These are phyloP conservation scores for Tetrahymena malaccensis DNA, from an alignment of 73 alveolate genomes.

Conservation along the genomic window DNA sequence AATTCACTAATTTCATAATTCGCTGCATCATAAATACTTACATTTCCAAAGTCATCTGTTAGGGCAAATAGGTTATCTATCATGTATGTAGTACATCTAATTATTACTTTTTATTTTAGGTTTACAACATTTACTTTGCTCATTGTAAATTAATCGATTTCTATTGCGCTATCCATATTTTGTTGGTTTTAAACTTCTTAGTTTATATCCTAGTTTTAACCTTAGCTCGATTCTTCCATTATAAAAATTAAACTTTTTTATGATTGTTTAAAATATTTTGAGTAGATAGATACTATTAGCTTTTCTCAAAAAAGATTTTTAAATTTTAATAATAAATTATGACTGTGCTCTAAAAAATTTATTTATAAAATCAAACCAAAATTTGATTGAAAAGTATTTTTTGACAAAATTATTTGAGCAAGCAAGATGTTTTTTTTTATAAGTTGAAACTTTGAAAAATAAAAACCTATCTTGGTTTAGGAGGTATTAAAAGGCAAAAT, in stretches of 20 bases:
- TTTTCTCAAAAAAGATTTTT: neutral
- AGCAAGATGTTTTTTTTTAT: too few relatives aligned
- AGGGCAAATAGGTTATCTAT: neutral
- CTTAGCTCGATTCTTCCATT: neutral
- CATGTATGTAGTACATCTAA: neutral
- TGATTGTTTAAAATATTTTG: too few relatives aligned
- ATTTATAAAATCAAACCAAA: too few relatives aligned
- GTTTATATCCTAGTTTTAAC: neutral
- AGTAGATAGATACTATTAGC: neutral
- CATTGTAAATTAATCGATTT: neutral
- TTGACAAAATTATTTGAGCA: too few relatives aligned
- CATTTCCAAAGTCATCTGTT: neutral
- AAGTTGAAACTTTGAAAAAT: neutral
- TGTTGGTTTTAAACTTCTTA: neutral
- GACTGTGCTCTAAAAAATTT: neutral
- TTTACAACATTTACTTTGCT: neutral
- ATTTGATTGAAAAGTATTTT: neutral
- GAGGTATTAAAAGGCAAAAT: neutral
- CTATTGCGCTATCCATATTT: neutral
- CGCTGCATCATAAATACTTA: neutral
- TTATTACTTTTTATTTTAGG: neutral
- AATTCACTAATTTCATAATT: neutral
- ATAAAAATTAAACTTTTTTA: neutral
- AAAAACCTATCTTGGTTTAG: neutral
- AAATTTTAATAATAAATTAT: too few relatives aligned